Conservation (phyloP, 163 green algal genomes). For the Chlorella variabilis region DNA sequence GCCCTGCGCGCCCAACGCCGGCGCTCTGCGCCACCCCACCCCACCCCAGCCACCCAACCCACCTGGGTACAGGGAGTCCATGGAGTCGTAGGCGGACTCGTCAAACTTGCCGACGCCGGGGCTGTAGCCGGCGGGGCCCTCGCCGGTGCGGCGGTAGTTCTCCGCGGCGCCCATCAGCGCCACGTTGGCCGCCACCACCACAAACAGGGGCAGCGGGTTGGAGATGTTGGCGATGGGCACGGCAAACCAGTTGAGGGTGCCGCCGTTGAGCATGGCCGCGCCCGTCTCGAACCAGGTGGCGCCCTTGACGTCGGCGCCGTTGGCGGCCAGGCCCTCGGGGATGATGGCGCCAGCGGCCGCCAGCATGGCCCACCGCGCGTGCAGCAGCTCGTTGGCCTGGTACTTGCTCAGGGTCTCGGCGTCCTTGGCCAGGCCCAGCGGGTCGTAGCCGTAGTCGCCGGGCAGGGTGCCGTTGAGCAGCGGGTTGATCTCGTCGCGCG, state of each 20-base stretch:
- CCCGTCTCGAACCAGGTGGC: slow-evolving; percentile 94
- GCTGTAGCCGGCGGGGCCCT: slow-evolving; percentile 86
- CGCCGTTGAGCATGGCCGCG: slow-evolving; percentile 91
- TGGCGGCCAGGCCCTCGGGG: slow-evolving; percentile 94
- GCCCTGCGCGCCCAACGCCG: no score
- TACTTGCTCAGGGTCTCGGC: slow-evolving; percentile 87
- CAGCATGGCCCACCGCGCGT: slow-evolving; percentile 97
- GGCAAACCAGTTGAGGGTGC: slow-evolving; percentile 96
- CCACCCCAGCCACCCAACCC: no score
- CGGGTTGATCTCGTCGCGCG: slow-evolving; percentile 79
- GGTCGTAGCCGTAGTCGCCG: slow-evolving; percentile 94
- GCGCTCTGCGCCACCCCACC: no score
- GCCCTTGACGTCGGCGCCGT: slow-evolving; percentile 85
- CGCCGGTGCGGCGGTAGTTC: slow-evolving; percentile 75
- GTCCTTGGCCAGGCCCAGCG: slow-evolving; percentile 91
- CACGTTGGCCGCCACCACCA: slow-evolving; percentile 78
- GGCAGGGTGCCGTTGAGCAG: slow-evolving; percentile 83
- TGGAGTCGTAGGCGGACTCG: slow-evolving; percentile 77
- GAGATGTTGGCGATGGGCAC: slow-evolving; percentile 88
- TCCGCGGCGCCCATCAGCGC: slow-evolving; percentile 90
- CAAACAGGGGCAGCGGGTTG: slow-evolving; percentile 92
- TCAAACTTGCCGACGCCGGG: slow-evolving; percentile 93
- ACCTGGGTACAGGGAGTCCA: slow-evolving; percentile 92
- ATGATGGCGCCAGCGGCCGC: slow-evolving; percentile 94
- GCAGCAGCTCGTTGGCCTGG: slow-evolving; percentile 89